Evolutionary conservation across 1,284 basidiomycete genomes (phyloP), one percentile per base, ranked within the genome.

Genomic region (Ustilago nuda): DNA sequence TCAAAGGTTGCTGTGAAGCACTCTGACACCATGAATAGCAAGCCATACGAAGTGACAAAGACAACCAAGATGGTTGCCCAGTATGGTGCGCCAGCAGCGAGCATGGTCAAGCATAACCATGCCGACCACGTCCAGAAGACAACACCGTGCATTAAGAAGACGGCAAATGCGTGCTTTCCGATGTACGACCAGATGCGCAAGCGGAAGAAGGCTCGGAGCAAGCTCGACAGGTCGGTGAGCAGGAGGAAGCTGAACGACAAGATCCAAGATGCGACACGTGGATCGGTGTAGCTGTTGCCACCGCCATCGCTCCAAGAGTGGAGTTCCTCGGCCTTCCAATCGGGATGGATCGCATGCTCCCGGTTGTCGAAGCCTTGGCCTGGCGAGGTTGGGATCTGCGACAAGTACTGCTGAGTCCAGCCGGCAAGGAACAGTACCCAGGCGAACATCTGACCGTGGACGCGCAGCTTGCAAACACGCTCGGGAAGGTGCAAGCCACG

Each of bases 1-100:
- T 82, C 81, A 41, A 82, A 82, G 5, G 81, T 82, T 12, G 73
- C 66, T 2, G 81, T 82, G 57, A 80, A 82, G 61, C 58, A 71
- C 33, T 80, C 78, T 39, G 71, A 72, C 39, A 82, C 57, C 33
- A 75, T 32, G 32, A 72, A 61, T 27, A 82, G 71, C 45, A 74
- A 11, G 12, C 53, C 61, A 57, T 82, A 82, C 37, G 66, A 76
- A 1, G 78, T 81, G 33, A 77, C 27, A 37, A 82, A 77, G 30
- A 77, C 76, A 23, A 82, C 61, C 56, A 82, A 53, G 46, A 80
- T 80, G 17, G 80, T 71, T 11, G 71, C 76, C 81, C 81, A 82
- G 70, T 82, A 82, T 2, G 80, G 78, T 15, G 57, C 70, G 37
- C 72, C 75, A 0, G 53, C 66, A 1, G 67, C 60, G 13, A 81